Evolutionary conservation across 306 rosid genomes (phyloP).

Genomic region (Malus sylvestris): DNA sequence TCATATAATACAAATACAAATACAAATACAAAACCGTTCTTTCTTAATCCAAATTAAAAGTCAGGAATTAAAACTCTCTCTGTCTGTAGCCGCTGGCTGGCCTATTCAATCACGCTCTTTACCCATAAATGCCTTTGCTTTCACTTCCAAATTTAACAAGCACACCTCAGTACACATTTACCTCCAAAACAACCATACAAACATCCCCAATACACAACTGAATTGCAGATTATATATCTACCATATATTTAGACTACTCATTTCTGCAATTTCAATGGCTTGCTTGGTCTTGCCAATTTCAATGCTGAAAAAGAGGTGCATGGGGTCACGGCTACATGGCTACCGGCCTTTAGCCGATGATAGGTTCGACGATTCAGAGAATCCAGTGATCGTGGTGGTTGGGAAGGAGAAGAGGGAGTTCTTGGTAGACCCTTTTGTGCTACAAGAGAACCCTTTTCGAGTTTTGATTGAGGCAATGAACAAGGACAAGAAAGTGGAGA

Average conservation of each 20-base stretch:
- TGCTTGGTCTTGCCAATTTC: slow-evolving; percentile 72
- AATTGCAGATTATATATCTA: background rate
- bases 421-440: slow-evolving; percentile 64
- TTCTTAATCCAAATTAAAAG: background rate
- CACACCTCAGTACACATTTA: background rate
- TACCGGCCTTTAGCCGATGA: slow-evolving; percentile 37
- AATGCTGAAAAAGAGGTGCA: slow-evolving; percentile 38
- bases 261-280: slow-evolving; percentile 35
- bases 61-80: background rate
- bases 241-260: background rate
- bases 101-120: slow-evolving; percentile 16
- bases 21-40: background rate
- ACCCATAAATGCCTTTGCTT: slow-evolving; percentile 15
- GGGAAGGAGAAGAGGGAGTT: slow-evolving; percentile 81
- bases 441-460: slow-evolving; percentile 68
- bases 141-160: slow-evolving; percentile 11
- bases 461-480: slow-evolving; percentile 52
- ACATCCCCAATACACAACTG: background rate
- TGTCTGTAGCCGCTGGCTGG: slow-evolving; percentile 23
- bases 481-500: slow-evolving; percentile 9
- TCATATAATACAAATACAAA: background rate
- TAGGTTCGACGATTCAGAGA: slow-evolving; percentile 21
- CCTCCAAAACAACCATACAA: background rate
- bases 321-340: slow-evolving; percentile 28
- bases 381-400: slow-evolving; percentile 65